phyloP scores from a whole-genome alignment of 768 basidiomycete species.

The Lepiota venenata region DNA sequence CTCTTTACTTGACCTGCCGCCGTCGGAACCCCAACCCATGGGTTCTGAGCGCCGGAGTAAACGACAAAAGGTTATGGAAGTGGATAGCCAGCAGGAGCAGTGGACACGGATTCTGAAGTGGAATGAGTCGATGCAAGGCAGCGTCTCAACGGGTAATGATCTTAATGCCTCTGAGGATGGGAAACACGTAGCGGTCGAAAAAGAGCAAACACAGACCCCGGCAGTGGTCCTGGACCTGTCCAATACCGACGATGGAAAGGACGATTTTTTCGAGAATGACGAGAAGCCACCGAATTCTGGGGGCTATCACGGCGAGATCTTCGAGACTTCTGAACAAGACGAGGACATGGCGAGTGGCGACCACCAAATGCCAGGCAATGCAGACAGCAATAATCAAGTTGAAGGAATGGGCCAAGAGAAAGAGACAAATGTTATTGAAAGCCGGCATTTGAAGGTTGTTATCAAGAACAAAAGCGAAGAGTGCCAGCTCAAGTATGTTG shows the following conservation, averaged over 20 bases:
- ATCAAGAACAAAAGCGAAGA: too few relatives aligned
- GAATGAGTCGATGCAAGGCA: background rate
- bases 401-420: background rate
- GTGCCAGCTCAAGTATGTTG: too few relatives aligned
- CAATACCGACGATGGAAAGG: background rate
- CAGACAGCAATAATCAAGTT: background rate
- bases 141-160: background rate
- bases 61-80: conserved; percentile 3
- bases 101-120: background rate
- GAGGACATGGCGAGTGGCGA: background rate
- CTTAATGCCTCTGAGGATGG: background rate
- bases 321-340: background rate
- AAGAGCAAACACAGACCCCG: background rate
- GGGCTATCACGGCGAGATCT: conserved; percentile 9
- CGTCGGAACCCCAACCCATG: too few relatives aligned
- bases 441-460: too few relatives aligned
- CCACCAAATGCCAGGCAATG: background rate
- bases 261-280: background rate
- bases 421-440: background rate
- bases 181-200: background rate
- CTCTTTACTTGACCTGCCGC: too few relatives aligned
- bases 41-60: background rate
- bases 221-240: too few relatives aligned
- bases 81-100: background rate
- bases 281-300: background rate